Evolutionary conservation across 148 eudicot genomes (phyloP), one percentile per base, ranked within the genome.

Genomic region (Silene conica): DNA sequence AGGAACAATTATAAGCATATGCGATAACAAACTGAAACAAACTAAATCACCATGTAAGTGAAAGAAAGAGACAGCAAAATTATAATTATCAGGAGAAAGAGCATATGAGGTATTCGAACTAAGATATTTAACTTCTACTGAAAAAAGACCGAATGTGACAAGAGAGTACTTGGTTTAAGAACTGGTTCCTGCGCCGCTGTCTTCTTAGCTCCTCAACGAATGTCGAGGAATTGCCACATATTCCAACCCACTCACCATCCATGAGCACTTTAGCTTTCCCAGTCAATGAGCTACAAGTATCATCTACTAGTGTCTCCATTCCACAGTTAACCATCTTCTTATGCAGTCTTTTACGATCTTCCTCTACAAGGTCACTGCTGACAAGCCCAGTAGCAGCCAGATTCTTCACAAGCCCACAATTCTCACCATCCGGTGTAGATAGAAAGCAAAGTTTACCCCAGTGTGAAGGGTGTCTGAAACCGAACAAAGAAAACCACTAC

Each of bases 381-480:
- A 94, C 96, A 77, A 91, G 85, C 8, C 96, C 98, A 57, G 92
- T 80, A 71, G 89, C 80, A 26, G 97, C 98, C 63, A 95, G 77
- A 84, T 95, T 95, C 73, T 92, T 92, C 60, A 95, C 93, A 20
- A 95, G 92, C 75, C 98, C 98, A 69, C 97, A 95, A 74, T 95
- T 90, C 77, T 95, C 96, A 57, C 98, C 98, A 73, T 95, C 98
- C 3, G 98, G 90, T 41, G 98, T 95, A 25, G 98, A 86, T 62
- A 95, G 79, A 70, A 83, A 95, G 74, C 98, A 95, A 3, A 95
- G 68, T 76, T 83, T 89, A 76, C 98, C 98, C 97, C 98, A 95
- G 78, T 95, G 98, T n/a, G 97, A 95, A 21, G 96, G 98, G 80
- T 95, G 97, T 16, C 98, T 95, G 85, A 85, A 76, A 72, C 65